phyloP scores from a whole-genome alignment of 2,329 filamentous ascomycete genomes.

The Zymoseptoria brevis region DNA sequence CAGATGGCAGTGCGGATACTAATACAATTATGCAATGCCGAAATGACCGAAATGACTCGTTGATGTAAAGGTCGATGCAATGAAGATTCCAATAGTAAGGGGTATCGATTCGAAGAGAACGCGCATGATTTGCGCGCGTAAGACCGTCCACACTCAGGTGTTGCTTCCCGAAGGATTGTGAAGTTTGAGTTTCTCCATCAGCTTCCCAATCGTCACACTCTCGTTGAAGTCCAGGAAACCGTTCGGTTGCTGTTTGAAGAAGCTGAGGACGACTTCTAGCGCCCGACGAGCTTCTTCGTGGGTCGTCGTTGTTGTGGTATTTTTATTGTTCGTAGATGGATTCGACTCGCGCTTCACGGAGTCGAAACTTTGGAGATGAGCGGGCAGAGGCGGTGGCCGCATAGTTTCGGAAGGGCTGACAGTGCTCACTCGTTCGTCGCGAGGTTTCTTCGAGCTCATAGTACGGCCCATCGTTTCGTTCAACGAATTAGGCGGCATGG shows the following conservation, averaged over 20 bases:
- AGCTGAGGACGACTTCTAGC: conserved; percentile 71
- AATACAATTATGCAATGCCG: neutral
- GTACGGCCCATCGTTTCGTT: conserved; percentile 34
- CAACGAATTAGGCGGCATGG: conserved; percentile 31
- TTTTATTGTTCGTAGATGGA: conserved; percentile 16
- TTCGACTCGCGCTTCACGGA: conserved; percentile 12
- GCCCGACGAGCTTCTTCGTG: conserved; percentile 81
- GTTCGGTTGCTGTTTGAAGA: conserved; percentile 63
- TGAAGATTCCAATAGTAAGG: neutral
- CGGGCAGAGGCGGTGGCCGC: conserved; percentile 40
- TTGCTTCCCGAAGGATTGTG: conserved; percentile 18
- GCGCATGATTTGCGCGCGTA: neutral
- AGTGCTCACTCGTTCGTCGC: conserved; percentile 17
- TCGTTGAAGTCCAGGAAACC: conserved; percentile 70
- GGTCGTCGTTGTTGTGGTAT: conserved; percentile 52
- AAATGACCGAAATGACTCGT: neutral
- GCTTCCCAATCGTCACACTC: conserved; percentile 65
- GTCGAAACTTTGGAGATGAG: conserved; percentile 17
- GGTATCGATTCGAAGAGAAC: neutral
- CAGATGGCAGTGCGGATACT: neutral
- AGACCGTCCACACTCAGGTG: neutral
- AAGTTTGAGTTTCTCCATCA: conserved; percentile 78
- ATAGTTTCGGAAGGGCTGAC: conserved; percentile 33
- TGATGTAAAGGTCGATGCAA: neutral
- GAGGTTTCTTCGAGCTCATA: conserved; percentile 16